Evolutionary conservation across 495 filamentous ascomycete species (phyloP), one percentile per base, ranked within the genome.

Genomic region (Daldinia decipiens): DNA sequence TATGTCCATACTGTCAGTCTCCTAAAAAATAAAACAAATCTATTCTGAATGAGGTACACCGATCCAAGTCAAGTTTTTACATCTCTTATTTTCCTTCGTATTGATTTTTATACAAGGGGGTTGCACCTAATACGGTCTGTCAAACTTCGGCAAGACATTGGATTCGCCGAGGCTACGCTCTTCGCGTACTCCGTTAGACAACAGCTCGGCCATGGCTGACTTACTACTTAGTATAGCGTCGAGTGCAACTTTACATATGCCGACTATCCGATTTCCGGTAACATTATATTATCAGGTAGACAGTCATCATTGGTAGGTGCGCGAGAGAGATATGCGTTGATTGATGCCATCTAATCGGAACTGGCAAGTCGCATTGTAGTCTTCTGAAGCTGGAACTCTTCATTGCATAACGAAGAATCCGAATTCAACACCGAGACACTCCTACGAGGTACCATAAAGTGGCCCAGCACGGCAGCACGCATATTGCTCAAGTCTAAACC

Each of bases 401-500:
- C 43, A 9, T 21, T 11, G 5, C 39, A 6, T 43, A 43, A n/a
- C 15, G 5, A 73, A 62, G 38, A 81, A 81, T 58, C 74, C 56
- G 4, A 81, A 54, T n/a, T 79, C 74, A 21, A 66, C 77, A 11
- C 82, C 80, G n/a, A 83, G 53, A 0, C 76, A 79, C 53, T 83
- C 81, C 81, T 81, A 82, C 0, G 81, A 81, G 17, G 81, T 79
- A 2, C 81, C 75, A 32, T 83, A 83, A 19, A 79, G 63, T 1
- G 76, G 73, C 64, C 81, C 72, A 2, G 74, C 34, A 5, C 62
- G 50, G n/a, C n/a, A n/a, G n/a, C n/a, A n/a, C n/a, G n/a, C 19
- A 81, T 65, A 19, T 65, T 64, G 11, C 70, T 26, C 38, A 40
- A 17, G 38, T 7, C 38, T 40, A 40, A 40, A 17, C 38, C 4